Percentiles rank a stretch among this genome's conserved stretches.
Conservation (phyloP, 352 stramenopile genomes). For the Globisporangium parvum region DNA sequence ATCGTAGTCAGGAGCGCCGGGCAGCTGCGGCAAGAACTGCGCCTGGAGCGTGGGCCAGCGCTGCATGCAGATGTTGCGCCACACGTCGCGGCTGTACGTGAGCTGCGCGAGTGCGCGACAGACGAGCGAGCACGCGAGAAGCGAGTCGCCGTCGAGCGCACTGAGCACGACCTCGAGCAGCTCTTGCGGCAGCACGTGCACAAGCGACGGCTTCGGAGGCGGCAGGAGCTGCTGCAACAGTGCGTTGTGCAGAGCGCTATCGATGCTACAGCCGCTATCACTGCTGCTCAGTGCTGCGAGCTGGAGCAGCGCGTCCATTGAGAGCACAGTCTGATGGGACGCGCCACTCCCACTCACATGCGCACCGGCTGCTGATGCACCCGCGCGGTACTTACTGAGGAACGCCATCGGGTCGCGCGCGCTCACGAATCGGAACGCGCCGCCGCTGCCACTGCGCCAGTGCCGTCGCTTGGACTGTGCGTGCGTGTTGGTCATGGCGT, state of each 20-base stretch:
- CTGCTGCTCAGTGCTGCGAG: constrained; percentile 3
- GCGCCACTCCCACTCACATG: neutral
- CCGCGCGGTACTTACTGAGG: constrained; percentile 21
- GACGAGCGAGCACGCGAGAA: constrained; percentile 39
- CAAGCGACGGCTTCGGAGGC: constrained; percentile 14
- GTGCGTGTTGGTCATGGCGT: constrained; percentile 27
- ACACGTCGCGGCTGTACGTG: constrained; percentile 53
- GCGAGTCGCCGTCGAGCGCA: constrained; percentile 48
- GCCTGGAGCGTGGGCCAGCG: constrained; percentile 52
- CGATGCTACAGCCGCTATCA: constrained; percentile 7
- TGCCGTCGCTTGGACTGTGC: constrained; percentile 43
- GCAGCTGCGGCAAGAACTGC: constrained; percentile 58
- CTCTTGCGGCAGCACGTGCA: constrained; percentile 48
- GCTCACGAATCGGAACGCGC: constrained; percentile 7
- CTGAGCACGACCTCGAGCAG: constrained; percentile 38
- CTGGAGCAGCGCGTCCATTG: constrained; percentile 13
- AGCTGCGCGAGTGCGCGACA: constrained; percentile 39
- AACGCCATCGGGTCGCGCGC: constrained; percentile 18
- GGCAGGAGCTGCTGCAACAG: neutral
- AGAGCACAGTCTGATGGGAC: constrained; percentile 7
- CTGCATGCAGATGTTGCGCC: constrained; percentile 56
- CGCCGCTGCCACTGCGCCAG: constrained; percentile 19
- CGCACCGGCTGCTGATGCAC: neutral
- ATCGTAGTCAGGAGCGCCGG: constrained; percentile 71
- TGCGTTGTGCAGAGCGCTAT: neutral